Conservation (phyloP, 257 asterid species). For the Nicotiana benthamiana region DNA sequence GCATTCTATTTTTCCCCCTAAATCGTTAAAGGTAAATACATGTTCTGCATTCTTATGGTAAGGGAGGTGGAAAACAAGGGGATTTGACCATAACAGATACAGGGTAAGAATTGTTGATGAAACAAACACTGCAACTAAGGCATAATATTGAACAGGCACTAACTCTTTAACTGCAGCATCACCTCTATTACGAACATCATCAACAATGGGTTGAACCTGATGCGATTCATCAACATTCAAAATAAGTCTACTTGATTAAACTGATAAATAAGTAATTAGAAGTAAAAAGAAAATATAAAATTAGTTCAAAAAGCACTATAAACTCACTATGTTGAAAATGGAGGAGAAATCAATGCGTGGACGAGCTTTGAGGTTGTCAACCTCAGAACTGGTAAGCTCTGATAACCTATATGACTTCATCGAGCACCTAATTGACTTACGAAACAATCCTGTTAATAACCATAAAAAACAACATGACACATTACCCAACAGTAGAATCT, state of each 20-base stretch:
- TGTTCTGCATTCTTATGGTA: neutral
- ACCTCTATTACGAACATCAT: constrained; percentile 73
- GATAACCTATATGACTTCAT: constrained; percentile 88
- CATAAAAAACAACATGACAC: constrained; percentile 11
- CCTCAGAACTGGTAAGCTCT: constrained; percentile 65
- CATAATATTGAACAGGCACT: constrained; percentile 33
- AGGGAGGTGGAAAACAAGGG: neutral
- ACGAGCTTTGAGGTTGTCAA: constrained; percentile 74
- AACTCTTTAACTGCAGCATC: constrained; percentile 93
- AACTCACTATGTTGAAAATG: constrained; percentile 67
- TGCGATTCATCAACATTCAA: constrained; percentile 7
- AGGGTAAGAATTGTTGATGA: neutral
- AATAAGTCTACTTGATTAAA: neutral
- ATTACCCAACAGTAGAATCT: neutral
- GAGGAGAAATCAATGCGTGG: constrained; percentile 89
- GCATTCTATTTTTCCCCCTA: neutral
- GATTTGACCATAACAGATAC: neutral
- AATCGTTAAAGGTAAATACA: neutral
- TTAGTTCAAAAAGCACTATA: neutral
- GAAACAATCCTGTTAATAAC: constrained; percentile 36
- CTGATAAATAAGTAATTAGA: neutral
- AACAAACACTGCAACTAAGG: constrained; percentile 8
- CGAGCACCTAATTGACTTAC: constrained; percentile 40
- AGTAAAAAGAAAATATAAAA: neutral
- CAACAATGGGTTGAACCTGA: constrained; percentile 97